Evolutionary conservation across 192 early-diverging fungal species (phyloP).

Genomic region (Linnemannia elongata): DNA sequence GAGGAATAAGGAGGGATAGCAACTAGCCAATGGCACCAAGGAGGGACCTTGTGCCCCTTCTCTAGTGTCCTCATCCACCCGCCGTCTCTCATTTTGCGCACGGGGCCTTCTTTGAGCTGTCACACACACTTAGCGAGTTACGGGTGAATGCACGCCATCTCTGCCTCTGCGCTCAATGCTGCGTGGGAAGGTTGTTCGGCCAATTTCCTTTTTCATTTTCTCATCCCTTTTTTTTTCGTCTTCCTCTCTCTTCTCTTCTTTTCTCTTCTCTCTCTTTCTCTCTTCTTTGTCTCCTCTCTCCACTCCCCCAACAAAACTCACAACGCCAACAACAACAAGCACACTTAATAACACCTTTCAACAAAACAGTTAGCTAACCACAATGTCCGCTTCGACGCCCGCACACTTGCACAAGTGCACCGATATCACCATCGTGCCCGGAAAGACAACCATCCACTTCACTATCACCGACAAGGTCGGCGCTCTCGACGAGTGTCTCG

Average conservation of each 20-base stretch:
- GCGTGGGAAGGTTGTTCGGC: not conserved
- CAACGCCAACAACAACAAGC: not conserved
- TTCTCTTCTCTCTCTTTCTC: not conserved
- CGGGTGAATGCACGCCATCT: not conserved
- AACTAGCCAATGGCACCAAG: not conserved
- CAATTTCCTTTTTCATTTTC: not conserved
- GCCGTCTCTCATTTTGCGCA: not conserved
- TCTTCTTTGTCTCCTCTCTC: not conserved
- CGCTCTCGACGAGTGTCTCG: constrained; percentile 85
- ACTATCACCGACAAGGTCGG: constrained; percentile 88
- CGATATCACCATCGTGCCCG: constrained; percentile 27
- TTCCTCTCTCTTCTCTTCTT: not conserved
- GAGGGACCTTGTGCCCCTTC: not conserved
- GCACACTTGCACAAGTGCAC: constrained; percentile 50
- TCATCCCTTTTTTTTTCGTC: not conserved
- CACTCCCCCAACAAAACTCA: not conserved
- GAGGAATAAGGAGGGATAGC: not conserved
- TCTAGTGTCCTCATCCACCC: not conserved
- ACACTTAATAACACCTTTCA: not conserved
- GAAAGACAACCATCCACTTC: constrained; percentile 75
- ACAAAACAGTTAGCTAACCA: not conserved
- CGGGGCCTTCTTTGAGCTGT: not conserved
- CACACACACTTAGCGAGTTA: not conserved
- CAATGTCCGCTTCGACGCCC: constrained; percentile 6
- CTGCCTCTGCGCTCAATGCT: not conserved